Percentiles rank a stretch among this genome's conserved stretches.
These are phyloP conservation scores for Globisporangium spinosum DNA, from an alignment of 352 stramenopile species.

Conservation along the genomic window DNA sequence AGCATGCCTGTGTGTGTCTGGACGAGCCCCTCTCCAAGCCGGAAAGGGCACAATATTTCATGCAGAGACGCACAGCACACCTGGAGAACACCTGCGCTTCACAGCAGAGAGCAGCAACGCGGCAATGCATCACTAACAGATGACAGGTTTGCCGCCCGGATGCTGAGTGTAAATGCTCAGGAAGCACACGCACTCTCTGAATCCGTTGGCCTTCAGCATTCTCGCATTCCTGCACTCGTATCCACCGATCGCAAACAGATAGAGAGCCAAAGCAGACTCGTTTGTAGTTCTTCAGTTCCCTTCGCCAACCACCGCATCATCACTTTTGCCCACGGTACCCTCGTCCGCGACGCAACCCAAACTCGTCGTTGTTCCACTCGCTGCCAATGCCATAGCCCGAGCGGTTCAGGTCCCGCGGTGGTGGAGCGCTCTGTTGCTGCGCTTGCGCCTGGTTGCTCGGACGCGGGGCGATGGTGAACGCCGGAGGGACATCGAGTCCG, in stretches of 20 bases:
- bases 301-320: conserved; percentile 7
- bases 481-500: conserved; percentile 8
- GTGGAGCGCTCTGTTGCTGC: conserved; percentile 15
- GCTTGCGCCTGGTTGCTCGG: conserved; percentile 7
- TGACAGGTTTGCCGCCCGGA: neutral
- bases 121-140: neutral
- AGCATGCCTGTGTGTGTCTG: neutral
- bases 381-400: conserved; percentile 58
- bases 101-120: neutral
- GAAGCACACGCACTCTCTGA: neutral
- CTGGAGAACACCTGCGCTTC: neutral
- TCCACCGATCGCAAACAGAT: neutral
- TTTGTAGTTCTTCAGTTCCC: neutral
- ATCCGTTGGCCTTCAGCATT: neutral
- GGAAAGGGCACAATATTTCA: neutral
- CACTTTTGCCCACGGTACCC: conserved; percentile 66
- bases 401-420: conserved; percentile 29
- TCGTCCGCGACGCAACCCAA: conserved; percentile 62
- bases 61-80: neutral
- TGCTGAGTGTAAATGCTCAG: neutral
- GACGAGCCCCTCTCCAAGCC: neutral
- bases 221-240: neutral
- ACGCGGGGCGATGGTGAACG: conserved; percentile 14
- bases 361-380: conserved; percentile 87
- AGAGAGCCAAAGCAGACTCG: neutral